phyloP scores from a whole-genome alignment of 148 eudicot species.

The Cornus kousa region DNA sequence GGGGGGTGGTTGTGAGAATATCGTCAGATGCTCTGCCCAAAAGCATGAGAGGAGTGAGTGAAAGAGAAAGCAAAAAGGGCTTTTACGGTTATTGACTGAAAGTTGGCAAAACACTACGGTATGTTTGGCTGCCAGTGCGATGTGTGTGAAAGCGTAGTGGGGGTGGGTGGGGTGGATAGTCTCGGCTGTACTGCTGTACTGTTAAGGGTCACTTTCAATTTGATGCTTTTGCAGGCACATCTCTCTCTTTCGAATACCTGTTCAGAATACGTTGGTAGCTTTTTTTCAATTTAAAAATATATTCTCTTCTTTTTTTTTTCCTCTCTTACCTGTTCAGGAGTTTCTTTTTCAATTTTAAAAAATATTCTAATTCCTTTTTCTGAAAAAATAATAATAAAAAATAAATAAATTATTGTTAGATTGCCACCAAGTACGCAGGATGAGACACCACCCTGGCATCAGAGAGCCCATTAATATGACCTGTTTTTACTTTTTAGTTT shows the following conservation, averaged over 20 bases:
- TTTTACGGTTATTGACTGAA: background rate
- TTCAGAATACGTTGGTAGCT: background rate
- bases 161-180: background rate
- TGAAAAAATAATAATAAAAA: too few species aligned
- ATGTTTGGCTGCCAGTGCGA: background rate
- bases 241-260: background rate
- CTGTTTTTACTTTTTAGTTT: too few species aligned
- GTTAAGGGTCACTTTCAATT: background rate
- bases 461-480: too few species aligned
- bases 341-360: too few species aligned
- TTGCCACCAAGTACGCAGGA: too few species aligned
- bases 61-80: slow-evolving; percentile 4
- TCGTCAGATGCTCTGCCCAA: background rate
- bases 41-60: slow-evolving; percentile 2
- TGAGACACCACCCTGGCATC: too few species aligned
- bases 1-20: background rate
- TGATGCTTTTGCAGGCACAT: slow-evolving; percentile 9
- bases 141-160: background rate
- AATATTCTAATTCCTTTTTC: too few species aligned
- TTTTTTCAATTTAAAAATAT: too few species aligned
- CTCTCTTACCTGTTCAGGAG: background rate
- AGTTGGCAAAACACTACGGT: background rate
- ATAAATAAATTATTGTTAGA: too few species aligned
- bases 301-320: background rate
- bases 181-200: too few species aligned